A percentile compares a stretch with the other conserved stretches of the same genome.
These are phyloP conservation scores for Backusella liffmaniae DNA, from an alignment of 192 early-diverging fungal species.

Conservation along the genomic window DNA sequence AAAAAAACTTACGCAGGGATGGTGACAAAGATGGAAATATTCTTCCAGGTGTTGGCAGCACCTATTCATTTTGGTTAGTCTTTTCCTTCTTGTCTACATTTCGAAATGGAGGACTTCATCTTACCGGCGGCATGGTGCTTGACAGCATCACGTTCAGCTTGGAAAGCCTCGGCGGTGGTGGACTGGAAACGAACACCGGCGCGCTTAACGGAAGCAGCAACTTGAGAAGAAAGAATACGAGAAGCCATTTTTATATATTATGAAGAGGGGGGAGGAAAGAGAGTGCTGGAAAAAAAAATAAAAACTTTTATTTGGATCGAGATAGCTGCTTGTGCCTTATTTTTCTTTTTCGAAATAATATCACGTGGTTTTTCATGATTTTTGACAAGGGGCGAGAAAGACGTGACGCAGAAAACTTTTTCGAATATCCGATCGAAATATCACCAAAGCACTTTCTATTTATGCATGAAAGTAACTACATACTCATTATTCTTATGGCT, in stretches of 20 bases:
- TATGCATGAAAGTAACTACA: too few relatives aligned
- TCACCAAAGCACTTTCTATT: too few relatives aligned
- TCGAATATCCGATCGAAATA: too few relatives aligned
- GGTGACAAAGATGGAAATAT: slow-evolving; percentile 37
- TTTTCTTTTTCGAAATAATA: neutral
- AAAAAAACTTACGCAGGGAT: slow-evolving; percentile 35
- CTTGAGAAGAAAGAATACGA: slow-evolving; percentile 11
- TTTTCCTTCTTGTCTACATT: neutral
- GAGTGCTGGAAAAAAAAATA: neutral
- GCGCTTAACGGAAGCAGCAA: slow-evolving; percentile 20
- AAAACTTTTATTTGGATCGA: slow-evolving; percentile 6
- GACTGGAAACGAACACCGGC: slow-evolving; percentile 32
- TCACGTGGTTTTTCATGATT: neutral
- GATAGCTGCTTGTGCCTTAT: neutral
- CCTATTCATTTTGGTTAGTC: slow-evolving; percentile 13
- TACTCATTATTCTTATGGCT: too few relatives aligned
- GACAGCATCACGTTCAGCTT: slow-evolving; percentile 35
- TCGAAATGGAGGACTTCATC: neutral
- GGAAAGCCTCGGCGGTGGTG: slow-evolving; percentile 5
- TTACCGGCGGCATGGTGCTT: slow-evolving; percentile 37
- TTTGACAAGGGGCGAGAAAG: neutral
- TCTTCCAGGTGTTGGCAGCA: slow-evolving; percentile 37
- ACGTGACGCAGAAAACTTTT: neutral
- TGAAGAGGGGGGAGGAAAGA: neutral
- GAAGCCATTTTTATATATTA: slow-evolving; percentile 9